phyloP scores from a whole-genome alignment of 2,329 filamentous ascomycete genomes.

The Volutella citrinella region DNA sequence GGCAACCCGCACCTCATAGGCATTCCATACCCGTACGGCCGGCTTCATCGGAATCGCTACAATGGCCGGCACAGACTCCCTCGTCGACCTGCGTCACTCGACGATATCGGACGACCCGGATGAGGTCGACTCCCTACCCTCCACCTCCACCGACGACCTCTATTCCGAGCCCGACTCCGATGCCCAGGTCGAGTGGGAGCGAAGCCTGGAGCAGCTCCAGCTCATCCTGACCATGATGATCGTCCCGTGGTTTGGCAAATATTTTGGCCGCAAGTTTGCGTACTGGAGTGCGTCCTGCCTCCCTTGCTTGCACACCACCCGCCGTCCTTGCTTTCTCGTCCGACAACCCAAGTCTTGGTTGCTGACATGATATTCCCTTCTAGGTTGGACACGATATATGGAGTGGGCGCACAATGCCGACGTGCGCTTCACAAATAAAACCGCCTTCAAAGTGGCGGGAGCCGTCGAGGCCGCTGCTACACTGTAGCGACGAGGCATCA shows the following conservation, averaged over 20 bases:
- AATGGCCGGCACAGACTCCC: slow-evolving; percentile 42
- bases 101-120: slow-evolving; percentile 48
- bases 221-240: slow-evolving; percentile 90
- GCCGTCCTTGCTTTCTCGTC: neutral
- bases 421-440: slow-evolving; percentile 62
- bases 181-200: slow-evolving; percentile 92
- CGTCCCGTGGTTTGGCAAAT: slow-evolving; percentile 92
- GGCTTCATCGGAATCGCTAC: too few species aligned
- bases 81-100: slow-evolving; percentile 48
- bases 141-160: slow-evolving; percentile 55
- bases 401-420: slow-evolving; percentile 86
- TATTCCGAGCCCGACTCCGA: slow-evolving; percentile 67
- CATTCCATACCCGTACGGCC: too few species aligned
- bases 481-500: slow-evolving; percentile 34
- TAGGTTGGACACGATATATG: slow-evolving; percentile 93
- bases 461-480: slow-evolving; percentile 58
- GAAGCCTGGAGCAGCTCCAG: slow-evolving; percentile 90
- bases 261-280: slow-evolving; percentile 88
- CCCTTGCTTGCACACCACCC: neutral
- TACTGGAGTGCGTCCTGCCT: slow-evolving; percentile 75
- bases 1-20: too few species aligned
- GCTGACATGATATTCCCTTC: slow-evolving; percentile 9
- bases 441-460: slow-evolving; percentile 60
- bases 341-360: slow-evolving; percentile 1
- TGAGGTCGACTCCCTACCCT: slow-evolving; percentile 63